These are phyloP conservation scores for Apiosordaria backusii DNA, from an alignment of 495 filamentous ascomycete species.

Conservation along the genomic window DNA sequence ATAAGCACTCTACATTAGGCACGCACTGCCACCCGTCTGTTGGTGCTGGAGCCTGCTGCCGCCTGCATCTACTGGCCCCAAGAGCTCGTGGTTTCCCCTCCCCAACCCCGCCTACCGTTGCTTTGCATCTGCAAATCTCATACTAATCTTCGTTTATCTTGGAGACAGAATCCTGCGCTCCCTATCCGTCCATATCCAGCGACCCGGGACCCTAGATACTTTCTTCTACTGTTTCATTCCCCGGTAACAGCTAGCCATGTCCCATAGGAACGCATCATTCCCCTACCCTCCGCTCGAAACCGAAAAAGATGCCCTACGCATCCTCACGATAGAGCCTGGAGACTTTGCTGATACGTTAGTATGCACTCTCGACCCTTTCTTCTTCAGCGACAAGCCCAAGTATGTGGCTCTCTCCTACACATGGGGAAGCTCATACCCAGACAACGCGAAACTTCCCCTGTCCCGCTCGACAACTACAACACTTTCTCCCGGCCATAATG, in stretches of 20 bases:
- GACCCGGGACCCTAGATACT: too few relatives aligned
- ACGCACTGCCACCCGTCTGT: too few relatives aligned
- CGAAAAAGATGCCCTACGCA: slow-evolving; percentile 17
- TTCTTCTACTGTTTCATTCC: too few relatives aligned
- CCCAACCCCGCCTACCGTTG: neutral
- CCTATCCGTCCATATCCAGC: too few relatives aligned
- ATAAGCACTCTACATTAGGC: too few relatives aligned
- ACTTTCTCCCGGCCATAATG: neutral
- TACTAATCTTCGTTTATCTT: neutral
- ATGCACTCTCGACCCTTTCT: slow-evolving; percentile 13
- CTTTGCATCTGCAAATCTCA: neutral
- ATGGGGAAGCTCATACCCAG: slow-evolving; percentile 15
- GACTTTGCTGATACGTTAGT: slow-evolving; percentile 18
- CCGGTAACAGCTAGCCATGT: neutral
- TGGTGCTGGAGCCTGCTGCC: too few relatives aligned
- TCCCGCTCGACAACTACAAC: neutral
- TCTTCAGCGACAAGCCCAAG: slow-evolving; percentile 18
- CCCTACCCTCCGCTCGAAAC: slow-evolving; percentile 13
- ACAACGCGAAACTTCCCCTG: slow-evolving; percentile 11
- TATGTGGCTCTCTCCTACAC: slow-evolving; percentile 27
- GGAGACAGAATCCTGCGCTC: too few relatives aligned
- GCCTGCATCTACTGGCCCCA: neutral
- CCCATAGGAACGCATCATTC: neutral
- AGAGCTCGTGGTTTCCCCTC: neutral
- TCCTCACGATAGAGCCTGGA: slow-evolving; percentile 22